Percentiles rank a stretch among this genome's conserved stretches.
Evolutionary conservation across 306 rosid genomes (phyloP).

Genomic region (Astragalus glycyphyllos): DNA sequence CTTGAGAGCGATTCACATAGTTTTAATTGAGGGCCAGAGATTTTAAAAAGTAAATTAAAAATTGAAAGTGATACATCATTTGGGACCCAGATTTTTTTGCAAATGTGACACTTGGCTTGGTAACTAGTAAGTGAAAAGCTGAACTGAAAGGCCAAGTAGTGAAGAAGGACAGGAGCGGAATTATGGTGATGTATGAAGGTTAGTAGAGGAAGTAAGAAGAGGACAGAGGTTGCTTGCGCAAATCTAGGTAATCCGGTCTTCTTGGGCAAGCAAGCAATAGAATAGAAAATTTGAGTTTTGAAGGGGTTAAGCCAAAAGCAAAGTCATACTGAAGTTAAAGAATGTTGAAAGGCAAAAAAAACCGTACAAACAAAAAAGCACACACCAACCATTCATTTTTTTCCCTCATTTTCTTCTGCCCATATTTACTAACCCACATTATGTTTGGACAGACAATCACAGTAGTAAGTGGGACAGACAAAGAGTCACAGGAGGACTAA

Average conservation of each 20-base stretch:
- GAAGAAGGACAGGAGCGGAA: conserved; percentile 42
- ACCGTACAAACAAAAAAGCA: conserved; percentile 47
- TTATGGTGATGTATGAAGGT: conserved; percentile 46
- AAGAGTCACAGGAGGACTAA: conserved; percentile 3
- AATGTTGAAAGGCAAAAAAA: conserved; percentile 20
- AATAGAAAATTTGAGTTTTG: too few relatives aligned
- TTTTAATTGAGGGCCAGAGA: too few relatives aligned
- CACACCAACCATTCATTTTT: conserved; percentile 45
- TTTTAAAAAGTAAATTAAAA: too few relatives aligned
- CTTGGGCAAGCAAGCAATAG: conserved; percentile 56
- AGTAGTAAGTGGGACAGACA: conserved; percentile 33
- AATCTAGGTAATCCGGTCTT: conserved; percentile 81
- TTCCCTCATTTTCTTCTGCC: conserved; percentile 29
- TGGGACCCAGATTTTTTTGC: too few relatives aligned
- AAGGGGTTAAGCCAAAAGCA: conserved; percentile 1
- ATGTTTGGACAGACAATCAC: conserved; percentile 53
- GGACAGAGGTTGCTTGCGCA: conserved; percentile 83
- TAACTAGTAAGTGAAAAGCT: too few relatives aligned
- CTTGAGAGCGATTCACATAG: too few relatives aligned
- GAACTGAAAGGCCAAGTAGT: background rate
- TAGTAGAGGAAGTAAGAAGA: conserved; percentile 45
- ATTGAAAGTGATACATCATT: too few relatives aligned
- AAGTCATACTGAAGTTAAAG: background rate
- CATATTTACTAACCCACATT: conserved; percentile 59
- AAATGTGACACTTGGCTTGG: too few relatives aligned